phyloP scores from a whole-genome alignment of 805 yeast species.

The Blastobotrys chiropterorum region DNA sequence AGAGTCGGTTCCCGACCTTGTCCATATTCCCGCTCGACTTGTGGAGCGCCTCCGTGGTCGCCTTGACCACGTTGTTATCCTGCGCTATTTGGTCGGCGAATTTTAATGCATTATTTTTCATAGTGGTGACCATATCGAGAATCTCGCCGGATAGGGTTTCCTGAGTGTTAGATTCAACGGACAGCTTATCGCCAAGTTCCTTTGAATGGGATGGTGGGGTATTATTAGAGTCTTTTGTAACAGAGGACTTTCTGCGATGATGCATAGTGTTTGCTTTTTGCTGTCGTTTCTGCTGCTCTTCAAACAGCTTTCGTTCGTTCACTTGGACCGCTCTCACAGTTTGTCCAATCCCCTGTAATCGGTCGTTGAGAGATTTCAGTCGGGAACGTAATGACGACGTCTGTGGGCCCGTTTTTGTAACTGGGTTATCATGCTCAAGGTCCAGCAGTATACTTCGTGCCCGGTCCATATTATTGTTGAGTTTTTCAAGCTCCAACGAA shows the following conservation, averaged over 20 bases:
- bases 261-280: neutral
- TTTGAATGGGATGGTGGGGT: conserved; percentile 7
- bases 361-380: conserved; percentile 14
- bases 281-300: neutral
- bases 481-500: conserved; percentile 15
- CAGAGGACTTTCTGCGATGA: conserved; percentile 4
- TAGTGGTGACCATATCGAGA: conserved; percentile 40
- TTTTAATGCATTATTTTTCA: conserved; percentile 42
- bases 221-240: neutral
- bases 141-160: conserved; percentile 45
- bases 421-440: conserved; percentile 7
- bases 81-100: conserved; percentile 36
- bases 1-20: conserved; percentile 30
- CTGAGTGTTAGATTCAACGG: conserved; percentile 33
- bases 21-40: conserved; percentile 30
- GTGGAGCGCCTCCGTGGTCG: conserved; percentile 32
- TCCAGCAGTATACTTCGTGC: conserved; percentile 18
- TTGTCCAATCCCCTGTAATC: conserved; percentile 10
- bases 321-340: conserved; percentile 8
- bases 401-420: neutral
- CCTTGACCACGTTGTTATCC: conserved; percentile 30
- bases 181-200: conserved; percentile 23
- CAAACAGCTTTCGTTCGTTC: conserved; percentile 5
- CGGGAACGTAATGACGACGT: conserved; percentile 3
- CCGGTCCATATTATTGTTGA: conserved; percentile 17